Evolutionary conservation across 495 filamentous ascomycete genomes (phyloP).

Genomic region (Sordaria brevicollis): DNA sequence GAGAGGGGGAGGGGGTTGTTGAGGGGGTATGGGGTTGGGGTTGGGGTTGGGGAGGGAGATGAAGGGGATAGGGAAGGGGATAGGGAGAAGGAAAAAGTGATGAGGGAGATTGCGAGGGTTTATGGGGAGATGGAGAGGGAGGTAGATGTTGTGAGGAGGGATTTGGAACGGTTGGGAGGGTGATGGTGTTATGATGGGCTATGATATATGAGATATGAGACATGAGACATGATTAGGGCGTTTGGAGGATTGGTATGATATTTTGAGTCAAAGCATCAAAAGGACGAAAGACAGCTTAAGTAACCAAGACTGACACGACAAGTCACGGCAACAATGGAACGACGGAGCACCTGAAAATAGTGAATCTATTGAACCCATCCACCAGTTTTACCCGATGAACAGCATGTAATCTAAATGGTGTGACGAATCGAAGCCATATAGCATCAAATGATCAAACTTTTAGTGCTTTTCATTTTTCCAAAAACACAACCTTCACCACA

Average conservation of each 20-base stretch:
- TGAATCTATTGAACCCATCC: background rate
- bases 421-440: background rate
- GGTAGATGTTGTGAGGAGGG: slow-evolving; percentile 43
- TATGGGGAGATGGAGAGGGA: slow-evolving; percentile 45
- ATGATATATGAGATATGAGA: no score
- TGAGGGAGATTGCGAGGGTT: slow-evolving; percentile 44
- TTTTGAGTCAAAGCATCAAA: no score
- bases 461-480: background rate
- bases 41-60: slow-evolving; percentile 30
- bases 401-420: background rate
- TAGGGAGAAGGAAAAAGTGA: slow-evolving; percentile 28
- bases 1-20: slow-evolving; percentile 2
- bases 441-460: background rate
- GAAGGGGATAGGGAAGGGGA: slow-evolving; percentile 7
- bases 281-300: no score
- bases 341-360: background rate
- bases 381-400: background rate
- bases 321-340: background rate
- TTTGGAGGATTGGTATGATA: no score
- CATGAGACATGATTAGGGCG: no score
- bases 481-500: background rate
- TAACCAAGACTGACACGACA: background rate
- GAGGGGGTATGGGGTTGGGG: background rate
- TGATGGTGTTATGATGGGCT: background rate
- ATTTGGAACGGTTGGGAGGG: slow-evolving; percentile 43